Conservation (phyloP, 148 eudicot genomes). For the Talinum fruticosum region DNA sequence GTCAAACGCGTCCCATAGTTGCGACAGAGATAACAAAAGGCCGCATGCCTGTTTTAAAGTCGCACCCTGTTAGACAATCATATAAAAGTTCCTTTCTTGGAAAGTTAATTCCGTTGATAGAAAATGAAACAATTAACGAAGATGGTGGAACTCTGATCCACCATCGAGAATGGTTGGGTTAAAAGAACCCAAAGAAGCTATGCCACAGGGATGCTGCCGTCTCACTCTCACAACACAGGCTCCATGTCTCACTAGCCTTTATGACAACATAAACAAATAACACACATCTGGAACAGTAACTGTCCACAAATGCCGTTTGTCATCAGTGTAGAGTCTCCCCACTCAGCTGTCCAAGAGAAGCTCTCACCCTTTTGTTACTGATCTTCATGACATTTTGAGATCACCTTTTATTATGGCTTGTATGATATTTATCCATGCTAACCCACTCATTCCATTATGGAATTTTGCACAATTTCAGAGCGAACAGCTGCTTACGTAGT, state of each 20-base stretch:
- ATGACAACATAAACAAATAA: background rate
- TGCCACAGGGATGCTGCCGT: background rate
- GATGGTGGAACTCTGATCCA: background rate
- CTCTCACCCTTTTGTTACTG: background rate
- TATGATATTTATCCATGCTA: no score
- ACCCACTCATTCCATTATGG: no score
- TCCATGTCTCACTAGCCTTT: background rate
- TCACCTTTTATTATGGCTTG: no score
- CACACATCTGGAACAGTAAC: background rate
- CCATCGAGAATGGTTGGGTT: background rate
- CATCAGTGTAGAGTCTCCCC: background rate
- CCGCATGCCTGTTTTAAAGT: slow-evolving; percentile 71
- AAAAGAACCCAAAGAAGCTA: background rate
- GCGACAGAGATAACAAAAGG: slow-evolving; percentile 53
- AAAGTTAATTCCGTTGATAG: background rate
- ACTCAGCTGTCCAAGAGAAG: background rate
- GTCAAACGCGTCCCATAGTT: slow-evolving; percentile 52
- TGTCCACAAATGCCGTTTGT: background rate
- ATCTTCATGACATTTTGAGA: no score
- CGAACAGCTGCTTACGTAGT: no score
- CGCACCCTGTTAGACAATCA: slow-evolving; percentile 4
- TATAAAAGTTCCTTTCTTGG: background rate
- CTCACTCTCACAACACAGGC: background rate
- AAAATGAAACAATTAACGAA: background rate
- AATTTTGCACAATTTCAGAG: no score